phyloP scores from a whole-genome alignment of 2,329 filamentous ascomycete species.

The Hymenoscyphus linearis region DNA sequence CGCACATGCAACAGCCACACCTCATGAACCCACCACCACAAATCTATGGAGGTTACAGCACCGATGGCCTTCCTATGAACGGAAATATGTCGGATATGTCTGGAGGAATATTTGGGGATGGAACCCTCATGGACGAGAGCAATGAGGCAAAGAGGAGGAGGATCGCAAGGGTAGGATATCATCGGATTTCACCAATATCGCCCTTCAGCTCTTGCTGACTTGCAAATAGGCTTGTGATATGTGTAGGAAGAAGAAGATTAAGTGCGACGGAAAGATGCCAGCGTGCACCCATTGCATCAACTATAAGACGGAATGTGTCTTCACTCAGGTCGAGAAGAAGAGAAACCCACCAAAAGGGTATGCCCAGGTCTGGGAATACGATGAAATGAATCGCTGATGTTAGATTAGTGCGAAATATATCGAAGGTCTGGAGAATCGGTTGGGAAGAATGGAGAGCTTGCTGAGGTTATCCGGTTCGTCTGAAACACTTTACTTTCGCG shows the following conservation, averaged over 20 bases:
- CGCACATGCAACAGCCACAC: constrained; percentile 53
- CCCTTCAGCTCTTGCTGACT: constrained; percentile 11
- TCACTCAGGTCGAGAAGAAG: constrained; percentile 99
- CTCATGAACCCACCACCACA: constrained; percentile 64
- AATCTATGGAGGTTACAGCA: constrained; percentile 59
- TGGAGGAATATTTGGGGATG: constrained; percentile 56
- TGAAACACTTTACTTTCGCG: constrained; percentile 1
- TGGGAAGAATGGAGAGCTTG: constrained; percentile 93
- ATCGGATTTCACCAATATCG: constrained; percentile 1
- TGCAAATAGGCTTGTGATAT: constrained; percentile 49
- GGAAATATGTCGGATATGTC: constrained; percentile 52
- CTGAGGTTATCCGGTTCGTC: constrained; percentile 69
- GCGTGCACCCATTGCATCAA: constrained; percentile 94
- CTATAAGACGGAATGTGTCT: constrained; percentile 96
- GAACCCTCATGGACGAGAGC: constrained; percentile 54
- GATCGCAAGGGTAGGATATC: constrained; percentile 54
- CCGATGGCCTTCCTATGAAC: constrained; percentile 54
- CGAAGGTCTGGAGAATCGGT: constrained; percentile 87
- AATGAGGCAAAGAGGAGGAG: constrained; percentile 68
- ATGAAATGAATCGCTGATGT: constrained; percentile 19
- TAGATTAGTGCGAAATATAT: constrained; percentile 83
- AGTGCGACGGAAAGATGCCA: constrained; percentile 94
- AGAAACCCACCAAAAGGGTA: constrained; percentile 94
- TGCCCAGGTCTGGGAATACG: constrained; percentile 21
- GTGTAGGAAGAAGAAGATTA: constrained; percentile 96